Evolutionary conservation across 345 rosid genomes (phyloP).

Genomic region (Crucihimalaya himalaica): DNA sequence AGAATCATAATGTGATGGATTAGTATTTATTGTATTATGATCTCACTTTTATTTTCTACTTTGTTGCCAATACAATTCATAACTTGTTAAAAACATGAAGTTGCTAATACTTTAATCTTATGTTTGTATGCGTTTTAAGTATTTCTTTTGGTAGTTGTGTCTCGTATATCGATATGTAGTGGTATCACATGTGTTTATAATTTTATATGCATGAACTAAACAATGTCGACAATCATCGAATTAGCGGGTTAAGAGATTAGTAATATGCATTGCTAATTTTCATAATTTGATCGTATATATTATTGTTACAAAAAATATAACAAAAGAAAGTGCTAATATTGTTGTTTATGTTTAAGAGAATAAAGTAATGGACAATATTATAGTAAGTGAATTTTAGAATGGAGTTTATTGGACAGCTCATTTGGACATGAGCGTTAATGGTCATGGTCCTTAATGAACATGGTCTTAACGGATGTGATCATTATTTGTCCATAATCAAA

Average conservation of each 20-base stretch:
- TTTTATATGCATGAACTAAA: background rate
- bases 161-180: slow-evolving; percentile 2
- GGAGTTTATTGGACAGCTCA: too few relatives aligned
- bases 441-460: too few relatives aligned
- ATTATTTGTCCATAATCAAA: too few relatives aligned
- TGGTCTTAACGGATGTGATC: too few relatives aligned
- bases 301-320: background rate
- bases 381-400: too few relatives aligned
- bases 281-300: background rate
- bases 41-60: too few relatives aligned
- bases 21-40: too few relatives aligned
- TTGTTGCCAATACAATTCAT: background rate
- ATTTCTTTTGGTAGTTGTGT: background rate
- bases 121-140: background rate
- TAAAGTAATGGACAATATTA: too few relatives aligned
- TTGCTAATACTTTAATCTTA: background rate
- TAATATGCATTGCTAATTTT: background rate
- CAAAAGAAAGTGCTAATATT: background rate
- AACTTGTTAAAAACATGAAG: background rate
- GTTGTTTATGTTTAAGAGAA: background rate
- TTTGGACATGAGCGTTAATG: too few relatives aligned
- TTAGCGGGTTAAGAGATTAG: background rate
- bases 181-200: background rate
- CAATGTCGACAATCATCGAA: background rate
- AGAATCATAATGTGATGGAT: too few relatives aligned